Evolutionary conservation across 179 eudicot genomes (phyloP).

Genomic region (Vitellaria paradoxa): DNA sequence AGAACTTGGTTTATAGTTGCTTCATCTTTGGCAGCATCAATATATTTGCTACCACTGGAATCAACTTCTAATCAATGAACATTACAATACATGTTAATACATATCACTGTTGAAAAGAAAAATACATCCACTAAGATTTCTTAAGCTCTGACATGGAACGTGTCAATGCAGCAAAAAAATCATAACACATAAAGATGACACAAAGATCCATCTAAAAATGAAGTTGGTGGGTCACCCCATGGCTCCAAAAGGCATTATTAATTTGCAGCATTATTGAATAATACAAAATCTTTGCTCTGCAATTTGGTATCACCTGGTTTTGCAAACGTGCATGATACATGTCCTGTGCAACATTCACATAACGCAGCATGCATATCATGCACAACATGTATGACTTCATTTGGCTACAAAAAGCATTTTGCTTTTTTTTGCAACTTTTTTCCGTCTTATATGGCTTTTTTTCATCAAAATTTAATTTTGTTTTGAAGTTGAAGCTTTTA

Average conservation of each 20-base stretch:
- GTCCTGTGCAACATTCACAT: no score
- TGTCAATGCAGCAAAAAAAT: constrained; percentile 12
- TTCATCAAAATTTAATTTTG: no score
- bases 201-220: neutral
- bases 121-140: neutral
- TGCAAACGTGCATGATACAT: no score
- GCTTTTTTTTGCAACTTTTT: no score
- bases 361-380: no score
- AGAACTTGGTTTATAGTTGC: constrained; percentile 19
- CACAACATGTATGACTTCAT: no score
- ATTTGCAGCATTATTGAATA: neutral
- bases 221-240: neutral
- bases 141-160: neutral
- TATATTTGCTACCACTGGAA: constrained; percentile 10
- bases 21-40: constrained; percentile 19
- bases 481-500: no score
- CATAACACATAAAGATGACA: neutral
- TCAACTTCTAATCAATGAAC: constrained; percentile 21
- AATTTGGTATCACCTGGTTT: no score
- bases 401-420: no score
- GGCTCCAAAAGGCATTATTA: no score
- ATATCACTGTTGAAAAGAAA: neutral
- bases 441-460: no score
- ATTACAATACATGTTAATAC: neutral
- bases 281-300: neutral